Conservation (phyloP, 164 flowering plant genomes). For the Nymphaea thermarum region DNA sequence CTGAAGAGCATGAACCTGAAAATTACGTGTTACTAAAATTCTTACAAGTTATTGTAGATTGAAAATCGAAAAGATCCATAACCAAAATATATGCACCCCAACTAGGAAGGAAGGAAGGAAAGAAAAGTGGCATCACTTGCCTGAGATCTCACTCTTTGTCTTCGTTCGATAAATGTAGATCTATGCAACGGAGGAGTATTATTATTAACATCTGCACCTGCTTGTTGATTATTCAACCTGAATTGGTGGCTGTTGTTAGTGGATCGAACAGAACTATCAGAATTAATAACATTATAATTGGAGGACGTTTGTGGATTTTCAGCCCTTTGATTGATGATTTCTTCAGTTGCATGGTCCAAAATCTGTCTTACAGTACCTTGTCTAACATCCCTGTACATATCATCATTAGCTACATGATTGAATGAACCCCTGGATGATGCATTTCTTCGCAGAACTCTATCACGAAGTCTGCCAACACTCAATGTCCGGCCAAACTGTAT, state of each 20-base stretch:
- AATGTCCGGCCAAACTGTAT: slow-evolving; percentile 77
- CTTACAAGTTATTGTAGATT: neutral
- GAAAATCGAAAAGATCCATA: neutral
- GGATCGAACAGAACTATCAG: slow-evolving; percentile 15
- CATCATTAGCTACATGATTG: slow-evolving; percentile 41
- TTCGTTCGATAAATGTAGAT: slow-evolving; percentile 72
- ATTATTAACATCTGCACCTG: slow-evolving; percentile 52
- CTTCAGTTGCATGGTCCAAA: slow-evolving; percentile 16
- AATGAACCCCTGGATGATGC: slow-evolving; percentile 46
- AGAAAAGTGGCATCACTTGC: slow-evolving; percentile 24
- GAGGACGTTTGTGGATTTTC: slow-evolving; percentile 20
- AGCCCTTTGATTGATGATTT: slow-evolving; percentile 17
- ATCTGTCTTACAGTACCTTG: slow-evolving; percentile 18
- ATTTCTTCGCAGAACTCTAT: slow-evolving; percentile 82
- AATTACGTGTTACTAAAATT: neutral
- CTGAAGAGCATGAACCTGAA: slow-evolving; percentile 90
- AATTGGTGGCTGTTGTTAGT: slow-evolving; percentile 25
- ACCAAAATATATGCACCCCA: too few species aligned
- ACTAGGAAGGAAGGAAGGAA: neutral
- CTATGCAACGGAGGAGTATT: slow-evolving; percentile 62
- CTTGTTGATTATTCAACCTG: slow-evolving; percentile 33
- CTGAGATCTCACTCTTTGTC: slow-evolving; percentile 96
- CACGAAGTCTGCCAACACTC: slow-evolving; percentile 95
- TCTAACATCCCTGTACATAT: slow-evolving; percentile 29
- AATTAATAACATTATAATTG: slow-evolving; percentile 19